Base-by-base conservation (phyloP, 2,329 filamentous ascomycete species). In the Clonostachys byssicola region DNA sequence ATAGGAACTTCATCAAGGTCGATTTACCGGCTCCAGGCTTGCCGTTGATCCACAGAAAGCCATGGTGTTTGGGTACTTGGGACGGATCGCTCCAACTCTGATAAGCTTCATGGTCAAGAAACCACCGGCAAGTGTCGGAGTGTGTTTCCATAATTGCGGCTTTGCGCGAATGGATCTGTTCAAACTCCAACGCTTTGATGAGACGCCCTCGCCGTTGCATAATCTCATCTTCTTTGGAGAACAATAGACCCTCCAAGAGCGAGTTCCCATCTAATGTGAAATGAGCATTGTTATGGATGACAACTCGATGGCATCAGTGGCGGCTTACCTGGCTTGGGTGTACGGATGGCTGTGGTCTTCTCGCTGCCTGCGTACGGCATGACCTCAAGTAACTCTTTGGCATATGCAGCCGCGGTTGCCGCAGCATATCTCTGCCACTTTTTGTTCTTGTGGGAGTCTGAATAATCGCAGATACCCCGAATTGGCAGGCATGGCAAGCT, bases 1-100 rank as follows among this genome's bases (percentile, higher is more conserved):
- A 46, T 8, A 55, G 52, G 42, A 65, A 71, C 43, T 72, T 74
- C 68, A 74, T 73, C 2, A 74, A 48, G 0, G 67, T 73, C 1
- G 67, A 77, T 49, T 77, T 77, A 2, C 70, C 70, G 4, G 64
- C 58, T 1, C 70, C 69, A 4, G 69, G 64, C 17, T 72, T 69
- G 4, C 72, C 73, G 46, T 66, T 65, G 45, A 76, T 70, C 71
- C 71, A 54, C 6, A 54, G 34, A 13, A 49, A 44, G 17, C 44
- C 46, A 34, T 47, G 36, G 33, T 50, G 49, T 13, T 44, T 3
- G 8, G 8, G n/a, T 12, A 35, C 40, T 43, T 43, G 34, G 8
- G 17, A 33, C 5, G 34, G 18, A 16, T 52, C 35, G 8, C 44
- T 35, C 50, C 50, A 52, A 8, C 34, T 34, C 13, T 14, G 40